Percentiles rank a stretch among this genome's conserved stretches.
phyloP scores from a whole-genome alignment of 2,329 filamentous ascomycete species.

The Venturia aucupariae region DNA sequence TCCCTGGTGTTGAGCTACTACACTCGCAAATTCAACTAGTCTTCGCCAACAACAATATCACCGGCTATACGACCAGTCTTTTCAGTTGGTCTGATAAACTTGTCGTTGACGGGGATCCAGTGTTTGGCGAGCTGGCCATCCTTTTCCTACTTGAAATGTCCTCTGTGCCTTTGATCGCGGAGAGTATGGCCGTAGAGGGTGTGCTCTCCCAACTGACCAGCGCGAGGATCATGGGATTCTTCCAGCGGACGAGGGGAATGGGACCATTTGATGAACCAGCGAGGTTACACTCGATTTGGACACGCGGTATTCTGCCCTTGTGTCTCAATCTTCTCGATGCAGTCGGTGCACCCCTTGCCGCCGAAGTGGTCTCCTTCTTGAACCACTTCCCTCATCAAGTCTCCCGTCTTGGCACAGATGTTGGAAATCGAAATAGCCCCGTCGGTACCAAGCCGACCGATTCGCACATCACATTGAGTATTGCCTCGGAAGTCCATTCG shows the following conservation, averaged over 20 bases:
- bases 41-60: conserved; percentile 54
- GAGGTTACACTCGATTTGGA: conserved; percentile 84
- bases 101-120: conserved; percentile 57
- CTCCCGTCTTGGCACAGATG: conserved; percentile 57
- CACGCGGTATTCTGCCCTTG: conserved; percentile 75
- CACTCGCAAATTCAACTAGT: conserved; percentile 36
- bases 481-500: conserved; percentile 69
- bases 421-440: conserved; percentile 49
- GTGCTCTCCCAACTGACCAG: conserved; percentile 70
- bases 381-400: conserved; percentile 83
- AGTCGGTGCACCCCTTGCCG: conserved; percentile 70
- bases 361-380: conserved; percentile 77
- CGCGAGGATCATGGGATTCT: conserved; percentile 68
- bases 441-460: conserved; percentile 27
- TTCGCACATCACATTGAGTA: conserved; percentile 60
- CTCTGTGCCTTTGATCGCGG: conserved; percentile 68
- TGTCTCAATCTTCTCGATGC: conserved; percentile 80
- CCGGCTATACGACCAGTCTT: conserved; percentile 73
- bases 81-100: conserved; percentile 92
- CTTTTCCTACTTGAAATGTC: conserved; percentile 85
- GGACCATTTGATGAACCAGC: conserved; percentile 69
- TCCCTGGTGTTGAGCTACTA: conserved; percentile 65
- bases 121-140: conserved; percentile 88
- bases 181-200: conserved; percentile 82
- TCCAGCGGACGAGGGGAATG: conserved; percentile 58